A percentile compares a stretch with the other conserved stretches of the same genome.
Conservation (phyloP, 805 yeast species). For the Ogataea methanolica region DNA sequence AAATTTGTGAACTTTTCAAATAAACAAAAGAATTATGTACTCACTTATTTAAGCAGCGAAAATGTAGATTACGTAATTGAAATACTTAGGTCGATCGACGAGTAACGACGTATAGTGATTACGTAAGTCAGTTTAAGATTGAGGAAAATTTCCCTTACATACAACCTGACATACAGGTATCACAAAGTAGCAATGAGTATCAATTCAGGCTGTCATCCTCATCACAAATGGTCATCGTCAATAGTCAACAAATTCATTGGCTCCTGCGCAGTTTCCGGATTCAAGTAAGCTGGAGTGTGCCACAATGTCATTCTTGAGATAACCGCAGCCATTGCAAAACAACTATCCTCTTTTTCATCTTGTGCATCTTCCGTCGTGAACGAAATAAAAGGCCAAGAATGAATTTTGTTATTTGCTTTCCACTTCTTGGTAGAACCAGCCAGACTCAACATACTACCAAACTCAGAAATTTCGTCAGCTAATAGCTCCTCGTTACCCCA, state of each 20-base stretch:
- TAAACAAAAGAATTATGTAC: too few relatives aligned
- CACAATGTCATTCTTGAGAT: constrained; percentile 42
- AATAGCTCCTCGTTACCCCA: constrained; percentile 42
- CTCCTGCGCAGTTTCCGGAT: constrained; percentile 19
- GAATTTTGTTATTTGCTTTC: constrained; percentile 32
- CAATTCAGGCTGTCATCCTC: too few relatives aligned
- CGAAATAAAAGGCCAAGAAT: constrained; percentile 45
- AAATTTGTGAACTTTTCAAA: too few relatives aligned
- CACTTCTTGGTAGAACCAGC: constrained; percentile 32
- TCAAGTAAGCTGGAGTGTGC: constrained; percentile 29
- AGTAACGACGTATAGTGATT: too few relatives aligned
- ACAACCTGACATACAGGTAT: too few relatives aligned
- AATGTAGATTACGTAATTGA: too few relatives aligned
- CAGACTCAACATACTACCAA: constrained; percentile 23
- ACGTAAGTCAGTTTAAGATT: too few relatives aligned
- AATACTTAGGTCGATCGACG: too few relatives aligned
- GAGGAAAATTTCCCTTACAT: too few relatives aligned
- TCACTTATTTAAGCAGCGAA: too few relatives aligned
- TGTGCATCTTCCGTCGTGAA: constrained; percentile 37
- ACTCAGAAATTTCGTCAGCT: constrained; percentile 32
- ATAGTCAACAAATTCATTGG: constrained; percentile 32
- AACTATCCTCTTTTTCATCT: constrained; percentile 39
- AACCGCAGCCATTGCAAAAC: constrained; percentile 34
- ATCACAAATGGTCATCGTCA: constrained; percentile 26
- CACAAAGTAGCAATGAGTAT: too few relatives aligned